A percentile compares a stretch with the other conserved stretches of the same genome.
Conservation (phyloP, 2,329 filamentous ascomycete species). For the Phaeosphaeriaceae sp. region DNA sequence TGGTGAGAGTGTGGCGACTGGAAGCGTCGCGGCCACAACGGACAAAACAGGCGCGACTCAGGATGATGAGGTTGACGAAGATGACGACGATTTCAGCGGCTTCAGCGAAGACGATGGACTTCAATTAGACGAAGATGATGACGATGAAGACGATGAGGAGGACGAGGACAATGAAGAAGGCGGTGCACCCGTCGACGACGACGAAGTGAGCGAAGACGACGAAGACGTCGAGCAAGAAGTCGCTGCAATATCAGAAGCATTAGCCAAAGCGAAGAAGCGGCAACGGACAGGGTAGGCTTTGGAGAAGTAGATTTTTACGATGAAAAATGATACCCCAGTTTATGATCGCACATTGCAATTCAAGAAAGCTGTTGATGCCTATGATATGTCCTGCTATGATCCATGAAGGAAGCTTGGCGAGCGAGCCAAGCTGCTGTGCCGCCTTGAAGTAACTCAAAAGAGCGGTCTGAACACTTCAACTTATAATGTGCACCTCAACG, state of each 20-base stretch:
- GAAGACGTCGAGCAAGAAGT: conserved; percentile 42
- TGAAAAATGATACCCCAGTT: conserved; percentile 37
- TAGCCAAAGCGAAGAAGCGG: conserved; percentile 43
- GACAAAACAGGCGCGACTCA: conserved; percentile 21
- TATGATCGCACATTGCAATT: background rate
- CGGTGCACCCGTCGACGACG: conserved; percentile 13
- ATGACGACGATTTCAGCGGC: conserved; percentile 41
- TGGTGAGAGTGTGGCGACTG: conserved; percentile 41
- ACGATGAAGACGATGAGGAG: conserved; percentile 28
- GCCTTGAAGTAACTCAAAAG: no score
- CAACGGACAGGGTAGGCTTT: conserved; percentile 25
- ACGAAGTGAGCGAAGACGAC: conserved; percentile 36
- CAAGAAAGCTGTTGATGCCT: no score
- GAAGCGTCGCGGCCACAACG: conserved; percentile 24
- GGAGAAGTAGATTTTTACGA: conserved; percentile 19
- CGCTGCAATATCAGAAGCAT: conserved; percentile 42
- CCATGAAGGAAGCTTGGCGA: background rate
- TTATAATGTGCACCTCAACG: background rate
- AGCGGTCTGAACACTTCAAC: background rate
- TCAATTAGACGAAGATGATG: conserved; percentile 26
- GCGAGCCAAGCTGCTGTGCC: background rate
- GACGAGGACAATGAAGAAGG: conserved; percentile 27
- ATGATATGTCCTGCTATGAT: no score
- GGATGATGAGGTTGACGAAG: conserved; percentile 21
- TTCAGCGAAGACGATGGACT: conserved; percentile 39